Base-by-base conservation (phyloP, 108 stramenopile genomes). In the Aurantiochytrium sp. region DNA sequence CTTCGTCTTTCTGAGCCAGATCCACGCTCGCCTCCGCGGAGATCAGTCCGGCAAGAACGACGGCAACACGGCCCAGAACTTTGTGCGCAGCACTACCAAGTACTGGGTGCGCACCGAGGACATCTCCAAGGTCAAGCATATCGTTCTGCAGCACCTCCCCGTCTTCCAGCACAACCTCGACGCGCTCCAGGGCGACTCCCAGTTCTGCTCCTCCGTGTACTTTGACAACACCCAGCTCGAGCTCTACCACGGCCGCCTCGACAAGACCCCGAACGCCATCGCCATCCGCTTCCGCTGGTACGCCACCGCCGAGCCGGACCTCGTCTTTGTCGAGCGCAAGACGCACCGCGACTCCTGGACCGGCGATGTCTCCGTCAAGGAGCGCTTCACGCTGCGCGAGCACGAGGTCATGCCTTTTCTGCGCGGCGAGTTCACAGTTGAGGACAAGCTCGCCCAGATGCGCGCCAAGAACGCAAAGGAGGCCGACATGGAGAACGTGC, bases 321-420 rank as follows among this genome's bases (percentile, higher is more conserved):
- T 92, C 39, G 96, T 97, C 50, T 99, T 98, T 90, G 96, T 97
- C 24, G 98, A 99, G 90, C 95, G 97, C 24, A 99, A 99, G 91
- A 99, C 98, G 19, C 98, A 99, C 91, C 95, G 96, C 52, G 98
- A 99, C 45, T 95, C 94, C 34, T 99, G 98, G 98, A 95, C 96
- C n/a, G 97, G 97, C 24, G 97, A 98, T 86, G 94, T 94, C 69
- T 94, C 93, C 37, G 97, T 97, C 31, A 99, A 99, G 93, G 97
- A 98, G 87, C 96, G 98, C 45, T 99, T 99, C 89, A 96, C 89
- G 42, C 39, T 17, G n/a, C 17, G 52, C 32, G 88, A 86, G 50
- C 54, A n/a, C 54, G 27, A 55, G 50, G 37, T 87, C 68, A n/a
- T 48, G 55, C 86, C 87, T 39, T 93, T 97, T 22, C 88, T 97